Conservation (phyloP, 164 flowering plant genomes). For the Aristolochia contorta region DNA sequence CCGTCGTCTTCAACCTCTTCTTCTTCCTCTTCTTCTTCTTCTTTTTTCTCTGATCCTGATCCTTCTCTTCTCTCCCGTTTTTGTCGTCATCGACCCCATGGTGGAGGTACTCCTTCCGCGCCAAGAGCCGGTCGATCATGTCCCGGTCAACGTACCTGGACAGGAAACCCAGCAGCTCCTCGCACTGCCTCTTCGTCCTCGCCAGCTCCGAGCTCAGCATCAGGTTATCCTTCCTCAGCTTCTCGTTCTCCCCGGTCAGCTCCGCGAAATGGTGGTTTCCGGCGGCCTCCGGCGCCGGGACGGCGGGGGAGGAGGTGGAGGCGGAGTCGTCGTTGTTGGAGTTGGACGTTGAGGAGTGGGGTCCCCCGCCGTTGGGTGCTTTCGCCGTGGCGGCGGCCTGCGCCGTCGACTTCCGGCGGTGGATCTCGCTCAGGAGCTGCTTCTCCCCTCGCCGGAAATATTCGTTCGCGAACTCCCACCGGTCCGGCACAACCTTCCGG, state of each 20-base stretch:
- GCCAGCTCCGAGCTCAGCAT: conserved; percentile 59
- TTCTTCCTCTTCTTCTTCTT: conserved; percentile 7
- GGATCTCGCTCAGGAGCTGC: conserved; percentile 56
- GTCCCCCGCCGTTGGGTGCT: conserved; percentile 9
- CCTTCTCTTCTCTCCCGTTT: background rate
- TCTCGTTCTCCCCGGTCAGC: conserved; percentile 66
- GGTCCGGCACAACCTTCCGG: conserved; percentile 67
- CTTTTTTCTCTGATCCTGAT: background rate
- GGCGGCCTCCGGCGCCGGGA: conserved; percentile 5
- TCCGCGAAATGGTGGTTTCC: conserved; percentile 20
- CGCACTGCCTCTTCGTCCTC: conserved; percentile 56
- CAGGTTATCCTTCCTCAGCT: conserved; percentile 52
- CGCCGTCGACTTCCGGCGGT: conserved; percentile 51
- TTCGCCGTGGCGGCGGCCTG: background rate
- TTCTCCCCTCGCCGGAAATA: conserved; percentile 63
- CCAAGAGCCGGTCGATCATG: conserved; percentile 44
- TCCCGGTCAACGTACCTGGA: conserved; percentile 41
- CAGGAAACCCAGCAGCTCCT: conserved; percentile 47
- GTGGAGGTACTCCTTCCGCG: conserved; percentile 20
- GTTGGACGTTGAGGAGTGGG: conserved; percentile 25
- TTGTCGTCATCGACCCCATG: background rate
- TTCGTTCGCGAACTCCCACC: conserved; percentile 88
- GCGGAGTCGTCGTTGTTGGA: conserved; percentile 64
- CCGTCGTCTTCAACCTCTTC: conserved; percentile 1
- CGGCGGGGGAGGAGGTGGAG: conserved; percentile 45